Conservation (phyloP, 2,329 filamentous ascomycete genomes). For the Domatiomyces catenatus region DNA sequence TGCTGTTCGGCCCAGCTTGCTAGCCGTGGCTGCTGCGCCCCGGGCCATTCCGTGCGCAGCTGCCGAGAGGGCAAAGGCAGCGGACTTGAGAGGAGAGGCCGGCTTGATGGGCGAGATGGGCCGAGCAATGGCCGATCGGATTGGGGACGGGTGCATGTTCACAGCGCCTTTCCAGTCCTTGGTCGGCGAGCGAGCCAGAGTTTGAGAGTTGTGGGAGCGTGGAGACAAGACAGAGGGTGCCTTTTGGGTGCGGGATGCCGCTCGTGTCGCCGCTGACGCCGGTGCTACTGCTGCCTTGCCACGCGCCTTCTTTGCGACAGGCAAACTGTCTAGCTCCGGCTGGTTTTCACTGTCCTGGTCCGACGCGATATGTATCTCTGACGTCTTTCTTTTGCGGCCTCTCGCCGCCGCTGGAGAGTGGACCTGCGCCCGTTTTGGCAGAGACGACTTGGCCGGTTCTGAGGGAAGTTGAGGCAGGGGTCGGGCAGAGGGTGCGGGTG, state of each 20-base stretch:
- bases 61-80: constrained; percentile 18
- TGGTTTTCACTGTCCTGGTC: constrained; percentile 60
- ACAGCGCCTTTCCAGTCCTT: constrained; percentile 25
- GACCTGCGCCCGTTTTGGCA: constrained; percentile 19
- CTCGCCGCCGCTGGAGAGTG: constrained; percentile 7
- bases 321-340: constrained; percentile 30
- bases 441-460: constrained; percentile 18
- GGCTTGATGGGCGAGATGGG: constrained; percentile 31
- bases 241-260: constrained; percentile 25
- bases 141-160: constrained; percentile 19
- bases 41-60: constrained; percentile 14
- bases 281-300: constrained; percentile 33
- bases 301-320: constrained; percentile 53
- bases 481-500: constrained; percentile 17
- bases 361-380: constrained; percentile 20
- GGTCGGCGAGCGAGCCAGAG: constrained; percentile 43
- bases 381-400: constrained; percentile 19
- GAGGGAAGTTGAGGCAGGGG: constrained; percentile 20
- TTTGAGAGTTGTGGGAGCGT: constrained; percentile 64
- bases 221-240: constrained; percentile 57
- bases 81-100: constrained; percentile 40
- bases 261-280: constrained; percentile 20
- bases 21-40: constrained; percentile 10
- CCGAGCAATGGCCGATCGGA: constrained; percentile 37
- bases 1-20: constrained; percentile 12